Percentiles rank a stretch among this genome's conserved stretches.
phyloP scores from a whole-genome alignment of 106 monocot species.

The Allium cepa region DNA sequence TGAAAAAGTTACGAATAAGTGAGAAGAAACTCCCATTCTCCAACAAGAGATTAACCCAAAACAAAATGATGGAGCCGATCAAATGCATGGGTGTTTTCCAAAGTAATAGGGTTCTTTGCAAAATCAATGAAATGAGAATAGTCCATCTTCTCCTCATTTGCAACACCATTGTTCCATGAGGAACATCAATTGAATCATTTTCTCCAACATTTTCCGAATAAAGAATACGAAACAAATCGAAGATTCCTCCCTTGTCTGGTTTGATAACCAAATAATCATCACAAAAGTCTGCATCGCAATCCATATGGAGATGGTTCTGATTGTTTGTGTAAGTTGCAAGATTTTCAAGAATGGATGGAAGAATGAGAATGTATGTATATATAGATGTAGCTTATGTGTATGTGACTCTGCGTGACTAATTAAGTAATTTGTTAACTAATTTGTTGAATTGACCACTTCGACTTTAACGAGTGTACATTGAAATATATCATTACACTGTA shows the following conservation, averaged over 20 bases:
- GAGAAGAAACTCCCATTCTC: constrained; percentile 14
- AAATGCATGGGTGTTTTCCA: neutral
- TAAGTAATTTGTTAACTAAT: too few relatives aligned
- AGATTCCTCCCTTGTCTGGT: constrained; percentile 10
- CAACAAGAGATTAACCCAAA: constrained; percentile 14
- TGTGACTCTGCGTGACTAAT: too few relatives aligned
- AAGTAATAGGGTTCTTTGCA: constrained; percentile 10
- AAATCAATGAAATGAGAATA: constrained; percentile 10
- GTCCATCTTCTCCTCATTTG: constrained; percentile 6
- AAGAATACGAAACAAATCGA: constrained; percentile 8
- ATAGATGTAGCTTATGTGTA: too few relatives aligned
- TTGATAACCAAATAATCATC: constrained; percentile 15
- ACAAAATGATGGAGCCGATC: constrained; percentile 7
- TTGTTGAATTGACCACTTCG: too few relatives aligned
- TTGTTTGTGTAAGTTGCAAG: too few relatives aligned
- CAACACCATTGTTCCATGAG: constrained; percentile 8
- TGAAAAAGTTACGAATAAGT: constrained; percentile 5
- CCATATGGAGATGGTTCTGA: neutral
- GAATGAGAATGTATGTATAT: too few relatives aligned
- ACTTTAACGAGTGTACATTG: too few relatives aligned
- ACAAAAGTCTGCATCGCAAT: constrained; percentile 1
- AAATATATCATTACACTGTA: neutral
- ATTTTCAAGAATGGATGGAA: too few relatives aligned
- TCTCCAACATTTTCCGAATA: constrained; percentile 9
- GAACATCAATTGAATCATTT: constrained; percentile 4